Percentiles rank a stretch among this genome's conserved stretches.
These are phyloP conservation scores for Boletus insuetus DNA, from an alignment of 768 basidiomycete genomes.

Conservation along the genomic window DNA sequence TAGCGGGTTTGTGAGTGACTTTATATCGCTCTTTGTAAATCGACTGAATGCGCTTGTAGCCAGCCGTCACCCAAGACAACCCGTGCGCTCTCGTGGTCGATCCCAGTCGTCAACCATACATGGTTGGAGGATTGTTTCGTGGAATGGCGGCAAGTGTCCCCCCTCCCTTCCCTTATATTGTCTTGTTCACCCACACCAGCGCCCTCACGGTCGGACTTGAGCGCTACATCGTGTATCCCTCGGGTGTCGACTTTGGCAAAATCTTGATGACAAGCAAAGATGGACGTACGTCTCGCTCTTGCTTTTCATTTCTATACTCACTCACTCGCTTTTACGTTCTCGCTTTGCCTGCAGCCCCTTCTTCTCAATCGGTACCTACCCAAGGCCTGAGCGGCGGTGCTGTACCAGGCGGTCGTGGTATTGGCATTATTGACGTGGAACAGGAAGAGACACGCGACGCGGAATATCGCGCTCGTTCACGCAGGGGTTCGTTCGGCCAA, in stretches of 20 bases:
- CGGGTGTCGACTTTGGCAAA: constrained; percentile 60
- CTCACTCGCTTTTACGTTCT: neutral
- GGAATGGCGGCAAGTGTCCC: constrained; percentile 54
- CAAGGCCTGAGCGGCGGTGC: constrained; percentile 19
- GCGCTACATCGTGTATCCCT: constrained; percentile 69
- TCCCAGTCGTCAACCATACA: constrained; percentile 83
- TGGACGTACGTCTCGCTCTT: constrained; percentile 10
- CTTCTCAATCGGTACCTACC: constrained; percentile 3
- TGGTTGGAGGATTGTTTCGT: constrained; percentile 92
- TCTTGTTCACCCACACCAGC: constrained; percentile 12
- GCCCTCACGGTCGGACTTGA: constrained; percentile 59
- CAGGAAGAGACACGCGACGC: constrained; percentile 22
- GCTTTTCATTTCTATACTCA: neutral
- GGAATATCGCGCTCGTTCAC: constrained; percentile 4
- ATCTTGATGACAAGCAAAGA: constrained; percentile 30
- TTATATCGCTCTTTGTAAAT: neutral
- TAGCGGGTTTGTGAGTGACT: constrained; percentile 74
- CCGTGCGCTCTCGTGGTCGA: constrained; percentile 76
- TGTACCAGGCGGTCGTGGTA: constrained; percentile 30
- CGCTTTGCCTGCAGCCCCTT: neutral
- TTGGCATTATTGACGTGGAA: constrained; percentile 23
- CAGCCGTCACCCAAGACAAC: constrained; percentile 54
- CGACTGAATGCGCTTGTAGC: constrained; percentile 19
- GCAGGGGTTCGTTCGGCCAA: too few species aligned
- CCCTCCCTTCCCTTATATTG: neutral